Base-by-base conservation (phyloP, 116 monocot species). In the Cymodocea nodosa region DNA sequence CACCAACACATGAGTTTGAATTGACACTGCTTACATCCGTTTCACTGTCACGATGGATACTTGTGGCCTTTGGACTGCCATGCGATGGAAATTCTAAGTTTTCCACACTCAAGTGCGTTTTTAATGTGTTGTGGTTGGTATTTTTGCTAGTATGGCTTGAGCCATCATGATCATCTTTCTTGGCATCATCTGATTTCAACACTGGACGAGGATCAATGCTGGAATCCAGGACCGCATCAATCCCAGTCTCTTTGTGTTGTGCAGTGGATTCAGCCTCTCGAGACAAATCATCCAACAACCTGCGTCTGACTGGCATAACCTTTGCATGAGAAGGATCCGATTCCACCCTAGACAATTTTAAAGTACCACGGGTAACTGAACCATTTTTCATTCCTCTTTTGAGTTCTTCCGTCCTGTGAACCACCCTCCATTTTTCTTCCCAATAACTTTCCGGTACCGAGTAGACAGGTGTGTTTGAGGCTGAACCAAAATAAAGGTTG, bases 341-440 rank as follows among this genome's bases (percentile, higher is more conserved):
- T 58, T 71, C 73, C 22, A 78, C 75, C 64, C 79, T 76, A 3
- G 63, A 56, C 58, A 84, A 56, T 63, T 74, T 57, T 44, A 79
- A 50, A 56, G 51, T 70, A 4, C 35, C 54, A 35, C 30, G 36
- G 15, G 51, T 18, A 35, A 67, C 10, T 15, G 67, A 19, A 18
- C 20, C 54, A 35, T 17, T 23, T 54, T 52, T 12, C 16, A 10
- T 54, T 35, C 59, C 66, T 63, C 36, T 22, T 3, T 5, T 15
- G 15, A 2, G 51, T 15, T 70, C 62, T 63, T 77, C 73, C 17
- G 35, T 69, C 36, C 64, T 78, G 25, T 94, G 80, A 35, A 87
- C 59, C 36, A 81, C 74, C 23, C 77, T 71, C 94, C 94, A 94
- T 70, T 79, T 84, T 76, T 89, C 84, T 77, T 94, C 94, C 94